Evolutionary conservation across 179 eudicot genomes (phyloP).

Genomic region (Sideroxylon spinosum): DNA sequence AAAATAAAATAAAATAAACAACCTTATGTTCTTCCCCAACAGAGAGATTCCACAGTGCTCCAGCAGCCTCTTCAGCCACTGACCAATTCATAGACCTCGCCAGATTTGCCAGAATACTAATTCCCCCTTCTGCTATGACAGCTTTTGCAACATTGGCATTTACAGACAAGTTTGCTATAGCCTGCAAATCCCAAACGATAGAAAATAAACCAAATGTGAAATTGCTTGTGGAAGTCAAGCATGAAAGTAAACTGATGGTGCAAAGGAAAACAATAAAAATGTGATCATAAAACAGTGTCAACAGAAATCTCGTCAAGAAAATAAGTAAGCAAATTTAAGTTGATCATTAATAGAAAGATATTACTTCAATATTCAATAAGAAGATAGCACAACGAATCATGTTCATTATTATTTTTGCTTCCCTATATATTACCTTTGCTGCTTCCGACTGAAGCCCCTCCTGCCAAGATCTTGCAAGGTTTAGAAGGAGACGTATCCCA

Average conservation of each 20-base stretch:
- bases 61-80: conserved; percentile 99
- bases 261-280: background rate
- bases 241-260: background rate
- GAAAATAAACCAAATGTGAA: conserved; percentile 1
- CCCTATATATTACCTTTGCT: conserved; percentile 62
- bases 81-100: conserved; percentile 88
- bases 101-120: conserved; percentile 65
- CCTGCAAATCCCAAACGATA: conserved; percentile 38
- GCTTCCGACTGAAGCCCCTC: conserved; percentile 97
- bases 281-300: background rate
- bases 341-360: background rate
- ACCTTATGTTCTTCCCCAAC: conserved; percentile 99
- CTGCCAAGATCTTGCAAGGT: conserved; percentile 81
- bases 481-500: conserved; percentile 78
- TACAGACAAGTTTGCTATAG: conserved; percentile 95
- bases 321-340: too few species aligned
- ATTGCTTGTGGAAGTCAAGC: background rate
- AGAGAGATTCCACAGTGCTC: conserved; percentile 97
- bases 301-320: background rate
- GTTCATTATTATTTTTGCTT: background rate
- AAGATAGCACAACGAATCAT: background rate
- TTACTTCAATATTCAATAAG: background rate
- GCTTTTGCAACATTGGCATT: conserved; percentile 79
- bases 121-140: conserved; percentile 54
- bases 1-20: conserved; percentile 19